Conservation (phyloP, 495 filamentous ascomycete genomes). For the Tuber calosporum region DNA sequence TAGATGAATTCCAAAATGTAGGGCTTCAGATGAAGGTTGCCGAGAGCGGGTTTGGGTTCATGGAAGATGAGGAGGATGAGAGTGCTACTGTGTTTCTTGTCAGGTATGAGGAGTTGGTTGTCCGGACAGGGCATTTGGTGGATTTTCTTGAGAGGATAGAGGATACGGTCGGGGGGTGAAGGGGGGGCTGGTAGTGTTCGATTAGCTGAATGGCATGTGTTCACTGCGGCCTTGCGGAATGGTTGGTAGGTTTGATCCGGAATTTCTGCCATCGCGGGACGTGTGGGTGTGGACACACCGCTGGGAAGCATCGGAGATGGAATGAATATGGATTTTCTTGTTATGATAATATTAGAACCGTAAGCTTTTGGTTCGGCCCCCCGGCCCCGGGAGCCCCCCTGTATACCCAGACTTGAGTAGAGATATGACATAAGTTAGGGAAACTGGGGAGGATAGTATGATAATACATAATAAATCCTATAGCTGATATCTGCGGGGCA, state of each 20-base stretch:
- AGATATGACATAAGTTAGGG: not conserved
- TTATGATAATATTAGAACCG: not conserved
- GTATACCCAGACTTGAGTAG: conserved; percentile 8
- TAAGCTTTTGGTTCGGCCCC: not conserved
- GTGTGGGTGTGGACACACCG: not conserved
- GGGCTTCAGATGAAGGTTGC: conserved; percentile 23
- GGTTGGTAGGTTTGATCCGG: not conserved
- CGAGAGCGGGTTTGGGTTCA: not conserved
- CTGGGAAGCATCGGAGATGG: not conserved
- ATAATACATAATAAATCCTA: not conserved
- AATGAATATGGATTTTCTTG: not conserved
- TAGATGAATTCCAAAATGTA: conserved; percentile 30
- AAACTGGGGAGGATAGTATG: not conserved
- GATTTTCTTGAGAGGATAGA: conserved; percentile 14
- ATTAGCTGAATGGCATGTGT: not conserved
- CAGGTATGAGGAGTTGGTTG: conserved; percentile 26
- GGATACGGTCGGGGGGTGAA: not conserved
- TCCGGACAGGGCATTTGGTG: conserved; percentile 27
- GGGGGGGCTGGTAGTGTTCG: conserved; percentile 1
- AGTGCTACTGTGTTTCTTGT: conserved; percentile 19
- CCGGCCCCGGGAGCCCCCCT: not conserved
- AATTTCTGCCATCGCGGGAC: not conserved
- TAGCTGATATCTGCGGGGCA: not conserved
- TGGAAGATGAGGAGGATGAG: conserved; percentile 17
- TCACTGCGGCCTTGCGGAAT: not conserved